Base-by-base conservation (phyloP, 1,284 basidiomycete genomes). In the Microbotryum lychnidis-dioicae region DNA sequence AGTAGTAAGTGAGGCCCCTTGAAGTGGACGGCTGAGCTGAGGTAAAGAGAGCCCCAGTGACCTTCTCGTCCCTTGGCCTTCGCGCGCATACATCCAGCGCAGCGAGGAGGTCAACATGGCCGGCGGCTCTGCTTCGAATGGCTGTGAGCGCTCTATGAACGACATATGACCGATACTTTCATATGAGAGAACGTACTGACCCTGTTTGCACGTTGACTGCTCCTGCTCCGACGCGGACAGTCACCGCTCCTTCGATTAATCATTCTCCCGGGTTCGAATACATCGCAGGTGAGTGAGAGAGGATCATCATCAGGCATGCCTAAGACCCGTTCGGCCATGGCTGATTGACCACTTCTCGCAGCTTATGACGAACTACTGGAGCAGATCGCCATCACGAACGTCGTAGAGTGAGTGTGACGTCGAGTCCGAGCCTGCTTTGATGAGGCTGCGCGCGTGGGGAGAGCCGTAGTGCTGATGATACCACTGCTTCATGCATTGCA, bases 381-480 rank as follows among this genome's bases (percentile, higher is more conserved):
- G 57, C 79, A 81, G 60, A 82, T 90, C 65, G 86, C 87, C 4
- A 79, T 80, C 16, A 84, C 83, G 3, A 88, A 91, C 72, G 75
- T 78, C 37, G 79, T 88, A 71, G 81, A 85, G 89, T 89, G 55
- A 66, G 76, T 62, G 71, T 63, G 71, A 67, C 79, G 69, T 21
- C 27, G 27, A 45, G 53, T 49, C 56, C 56, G 42, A 45, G 46
- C 48, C 37, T 42, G 12, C 14, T 42, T 18, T 4, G 37, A 12
- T 42, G 37, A 42, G 16, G 7, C 2, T 14, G 14, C 25, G 6
- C 25, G 6, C 51, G 51, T 46, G 14, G 33, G 9, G 10, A 33
- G 44, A 58, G 49, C 52, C 59, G 56, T 55, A 42, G 12, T 42
- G 14, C 12, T 12, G 37, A 42, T 42, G 37, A 12, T 42, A 55